Conservation (phyloP, 1,284 basidiomycete species). For the Thelephora terrestris region DNA sequence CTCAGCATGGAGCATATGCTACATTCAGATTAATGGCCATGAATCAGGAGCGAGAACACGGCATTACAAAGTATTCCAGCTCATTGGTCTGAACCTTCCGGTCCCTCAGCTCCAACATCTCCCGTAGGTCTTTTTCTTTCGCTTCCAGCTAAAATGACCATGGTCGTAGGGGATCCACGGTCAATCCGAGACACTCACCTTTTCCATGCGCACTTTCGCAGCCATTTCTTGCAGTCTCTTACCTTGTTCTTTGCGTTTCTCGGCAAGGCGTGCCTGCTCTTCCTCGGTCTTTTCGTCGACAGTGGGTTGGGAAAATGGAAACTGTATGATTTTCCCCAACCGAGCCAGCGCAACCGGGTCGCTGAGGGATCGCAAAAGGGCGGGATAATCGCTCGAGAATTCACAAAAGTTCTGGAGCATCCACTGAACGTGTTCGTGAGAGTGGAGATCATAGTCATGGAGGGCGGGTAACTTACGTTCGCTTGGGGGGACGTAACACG, state of each 20-base stretch:
- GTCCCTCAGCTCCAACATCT: constrained; percentile 60
- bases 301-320: constrained; percentile 66
- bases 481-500: constrained; percentile 47
- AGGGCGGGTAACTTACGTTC: constrained; percentile 30
- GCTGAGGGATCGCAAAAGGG: constrained; percentile 53
- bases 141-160: constrained; percentile 44
- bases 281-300: constrained; percentile 88
- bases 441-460: not conserved
- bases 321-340: constrained; percentile 71
- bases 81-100: constrained; percentile 54
- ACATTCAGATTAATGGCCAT: constrained; percentile 10
- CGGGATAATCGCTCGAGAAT: constrained; percentile 73
- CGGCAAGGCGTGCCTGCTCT: constrained; percentile 69
- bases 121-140: constrained; percentile 78
- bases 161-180: not conserved
- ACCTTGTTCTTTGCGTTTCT: constrained; percentile 80
- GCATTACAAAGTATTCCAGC: no score
- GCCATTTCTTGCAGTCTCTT: constrained; percentile 87
- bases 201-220: constrained; percentile 79
- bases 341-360: constrained; percentile 57
- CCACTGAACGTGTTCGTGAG: constrained; percentile 41
- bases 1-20: constrained; percentile 54
- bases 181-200: constrained; percentile 36
- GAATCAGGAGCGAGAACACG: not conserved
- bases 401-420: constrained; percentile 86